These are phyloP conservation scores for Parafenestella ontariensis DNA, from an alignment of 2,329 filamentous ascomycete genomes.

Conservation along the genomic window DNA sequence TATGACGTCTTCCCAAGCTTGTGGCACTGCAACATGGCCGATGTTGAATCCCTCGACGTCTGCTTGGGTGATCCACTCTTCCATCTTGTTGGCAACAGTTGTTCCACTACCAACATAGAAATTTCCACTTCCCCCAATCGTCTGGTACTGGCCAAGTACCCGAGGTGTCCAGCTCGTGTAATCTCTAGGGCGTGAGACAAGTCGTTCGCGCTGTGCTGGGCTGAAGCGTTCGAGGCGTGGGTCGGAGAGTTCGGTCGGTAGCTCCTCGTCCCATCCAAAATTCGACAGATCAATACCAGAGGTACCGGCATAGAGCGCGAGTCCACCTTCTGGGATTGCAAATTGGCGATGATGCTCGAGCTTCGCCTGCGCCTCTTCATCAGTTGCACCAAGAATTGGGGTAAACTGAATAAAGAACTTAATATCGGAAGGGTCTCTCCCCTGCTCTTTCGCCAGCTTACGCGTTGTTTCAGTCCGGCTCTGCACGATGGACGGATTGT, in stretches of 20 bases:
- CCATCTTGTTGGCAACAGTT: not conserved
- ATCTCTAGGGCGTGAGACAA: not conserved
- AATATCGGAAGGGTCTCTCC: not conserved
- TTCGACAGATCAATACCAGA: not conserved
- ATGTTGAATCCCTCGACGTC: conserved; percentile 6
- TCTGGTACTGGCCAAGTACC: not conserved
- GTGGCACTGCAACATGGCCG: not conserved
- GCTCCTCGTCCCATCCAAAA: not conserved
- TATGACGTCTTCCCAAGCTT: not conserved
- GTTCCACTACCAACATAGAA: not conserved
- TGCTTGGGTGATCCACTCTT: conserved; percentile 1
- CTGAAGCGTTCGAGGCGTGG: not conserved
- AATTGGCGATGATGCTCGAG: not conserved
- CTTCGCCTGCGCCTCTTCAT: not conserved
- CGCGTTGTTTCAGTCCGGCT: not conserved
- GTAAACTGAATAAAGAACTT: not conserved
- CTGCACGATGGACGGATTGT: not conserved
- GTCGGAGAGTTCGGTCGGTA: not conserved
- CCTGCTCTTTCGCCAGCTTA: not conserved
- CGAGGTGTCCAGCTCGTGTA: not conserved
- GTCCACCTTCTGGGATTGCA: not conserved
- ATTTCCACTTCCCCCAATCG: not conserved
- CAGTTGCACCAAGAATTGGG: not conserved
- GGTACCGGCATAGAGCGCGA: not conserved
- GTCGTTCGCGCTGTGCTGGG: not conserved